Evolutionary conservation across 2,329 filamentous ascomycete species (phyloP).

Genomic region (Ambrosiella cleistominuta): DNA sequence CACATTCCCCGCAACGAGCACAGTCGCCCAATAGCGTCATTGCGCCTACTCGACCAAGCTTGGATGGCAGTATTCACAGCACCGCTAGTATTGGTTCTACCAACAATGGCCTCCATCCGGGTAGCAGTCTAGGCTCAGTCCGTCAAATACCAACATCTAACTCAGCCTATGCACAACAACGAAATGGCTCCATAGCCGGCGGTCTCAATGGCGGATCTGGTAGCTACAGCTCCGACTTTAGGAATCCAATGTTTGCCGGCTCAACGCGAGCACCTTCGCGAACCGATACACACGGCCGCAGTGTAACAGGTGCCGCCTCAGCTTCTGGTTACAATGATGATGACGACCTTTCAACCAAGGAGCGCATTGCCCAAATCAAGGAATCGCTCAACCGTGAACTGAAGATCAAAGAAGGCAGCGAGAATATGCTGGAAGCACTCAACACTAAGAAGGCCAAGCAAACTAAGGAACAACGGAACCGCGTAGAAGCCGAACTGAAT

Average conservation of each 20-base stretch:
- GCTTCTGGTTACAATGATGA: slow-evolving; percentile 31
- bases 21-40: slow-evolving; percentile 24
- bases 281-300: slow-evolving; percentile 25
- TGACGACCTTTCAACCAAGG: slow-evolving; percentile 43
- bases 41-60: slow-evolving; percentile 16
- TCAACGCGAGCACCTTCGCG: slow-evolving; percentile 41
- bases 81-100: slow-evolving; percentile 26
- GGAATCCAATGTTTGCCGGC: slow-evolving; percentile 47
- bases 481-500: slow-evolving; percentile 75
- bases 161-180: slow-evolving; percentile 40
- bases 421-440: slow-evolving; percentile 91
- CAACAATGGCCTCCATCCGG: slow-evolving; percentile 20
- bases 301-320: slow-evolving; percentile 5
- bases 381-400: slow-evolving; percentile 86
- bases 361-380: slow-evolving; percentile 56
- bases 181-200: slow-evolving; percentile 7
- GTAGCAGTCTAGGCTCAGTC: slow-evolving; percentile 41
- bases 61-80: slow-evolving; percentile 33
- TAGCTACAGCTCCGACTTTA: slow-evolving; percentile 79
- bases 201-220: slow-evolving; percentile 40
- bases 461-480: slow-evolving; percentile 63
- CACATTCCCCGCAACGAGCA: slow-evolving; percentile 14
- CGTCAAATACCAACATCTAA: slow-evolving; percentile 38
- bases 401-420: slow-evolving; percentile 94
- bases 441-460: slow-evolving; percentile 93